These are phyloP conservation scores for Tuber brumale DNA, from an alignment of 495 filamentous ascomycete genomes.

Conservation along the genomic window DNA sequence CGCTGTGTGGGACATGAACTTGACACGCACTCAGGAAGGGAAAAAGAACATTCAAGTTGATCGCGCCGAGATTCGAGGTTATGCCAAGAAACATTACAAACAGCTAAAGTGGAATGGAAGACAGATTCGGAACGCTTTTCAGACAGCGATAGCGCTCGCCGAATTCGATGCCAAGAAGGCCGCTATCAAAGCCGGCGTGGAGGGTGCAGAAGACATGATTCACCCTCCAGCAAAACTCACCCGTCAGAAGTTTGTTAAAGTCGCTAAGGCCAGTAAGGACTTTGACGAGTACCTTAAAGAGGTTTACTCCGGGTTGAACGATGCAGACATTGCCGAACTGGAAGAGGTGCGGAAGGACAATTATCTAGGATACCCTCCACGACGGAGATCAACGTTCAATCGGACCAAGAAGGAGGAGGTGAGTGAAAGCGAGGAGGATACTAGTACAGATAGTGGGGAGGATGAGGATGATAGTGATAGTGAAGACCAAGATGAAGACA, in stretches of 20 bases:
- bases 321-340: neutral
- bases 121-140: slow-evolving; percentile 33
- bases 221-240: neutral
- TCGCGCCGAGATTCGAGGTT: slow-evolving; percentile 9
- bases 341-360: neutral
- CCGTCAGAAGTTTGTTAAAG: neutral
- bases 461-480: neutral
- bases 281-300: neutral
- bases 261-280: neutral
- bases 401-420: neutral
- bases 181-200: neutral
- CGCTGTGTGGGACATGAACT: slow-evolving; percentile 13
- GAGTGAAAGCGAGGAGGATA: neutral
- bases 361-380: neutral
- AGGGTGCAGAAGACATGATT: neutral
- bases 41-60: slow-evolving; percentile 12
- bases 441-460: neutral
- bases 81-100: slow-evolving; percentile 8
- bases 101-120: slow-evolving; percentile 24
- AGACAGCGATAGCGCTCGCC: slow-evolving; percentile 27
- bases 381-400: neutral
- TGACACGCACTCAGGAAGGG: slow-evolving; percentile 10
- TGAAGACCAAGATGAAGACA: neutral
- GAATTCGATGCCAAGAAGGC: slow-evolving; percentile 10
- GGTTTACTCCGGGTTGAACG: neutral